Evolutionary conservation across 768 basidiomycete genomes (phyloP).

Genomic region (Termitomyces sp.): DNA sequence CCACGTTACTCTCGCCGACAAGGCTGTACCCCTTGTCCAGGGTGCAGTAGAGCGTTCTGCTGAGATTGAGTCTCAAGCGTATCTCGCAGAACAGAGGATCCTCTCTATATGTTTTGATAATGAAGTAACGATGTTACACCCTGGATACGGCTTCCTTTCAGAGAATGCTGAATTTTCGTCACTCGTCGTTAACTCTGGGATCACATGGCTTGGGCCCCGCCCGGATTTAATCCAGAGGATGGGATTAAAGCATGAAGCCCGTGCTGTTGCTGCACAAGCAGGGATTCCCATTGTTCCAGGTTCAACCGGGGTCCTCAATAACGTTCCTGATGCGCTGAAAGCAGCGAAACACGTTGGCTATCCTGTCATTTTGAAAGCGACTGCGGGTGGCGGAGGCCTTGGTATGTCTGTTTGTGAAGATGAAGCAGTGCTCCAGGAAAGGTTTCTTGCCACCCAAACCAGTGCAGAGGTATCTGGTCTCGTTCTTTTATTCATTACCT

Average conservation of each 20-base stretch:
- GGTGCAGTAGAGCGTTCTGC: not conserved
- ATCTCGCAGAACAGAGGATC: constrained; percentile 33
- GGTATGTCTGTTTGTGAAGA: constrained; percentile 51
- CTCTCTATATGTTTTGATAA: constrained; percentile 35
- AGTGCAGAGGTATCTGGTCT: constrained; percentile 35
- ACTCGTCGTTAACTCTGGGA: constrained; percentile 37
- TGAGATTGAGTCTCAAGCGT: constrained; percentile 36
- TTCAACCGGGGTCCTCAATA: constrained; percentile 39
- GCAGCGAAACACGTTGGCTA: constrained; percentile 41
- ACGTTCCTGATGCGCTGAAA: constrained; percentile 33
- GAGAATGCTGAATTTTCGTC: constrained; percentile 56
- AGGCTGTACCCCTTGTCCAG: constrained; percentile 32
- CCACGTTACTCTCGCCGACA: constrained; percentile 53
- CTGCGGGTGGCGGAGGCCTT: constrained; percentile 67
- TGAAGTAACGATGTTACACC: constrained; percentile 48
- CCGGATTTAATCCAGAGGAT: constrained; percentile 44
- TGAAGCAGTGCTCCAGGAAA: constrained; percentile 29
- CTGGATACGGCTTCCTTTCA: constrained; percentile 62
- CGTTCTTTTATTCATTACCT: not conserved
- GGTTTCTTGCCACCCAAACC: constrained; percentile 29
- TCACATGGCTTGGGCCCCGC: constrained; percentile 54
- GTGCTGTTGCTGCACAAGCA: constrained; percentile 36
- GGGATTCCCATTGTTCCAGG: constrained; percentile 55
- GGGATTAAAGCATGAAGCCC: constrained; percentile 60
- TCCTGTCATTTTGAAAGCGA: constrained; percentile 64